Base-by-base conservation (phyloP, 345 rosid genomes). In the Rhizophora mangle region DNA sequence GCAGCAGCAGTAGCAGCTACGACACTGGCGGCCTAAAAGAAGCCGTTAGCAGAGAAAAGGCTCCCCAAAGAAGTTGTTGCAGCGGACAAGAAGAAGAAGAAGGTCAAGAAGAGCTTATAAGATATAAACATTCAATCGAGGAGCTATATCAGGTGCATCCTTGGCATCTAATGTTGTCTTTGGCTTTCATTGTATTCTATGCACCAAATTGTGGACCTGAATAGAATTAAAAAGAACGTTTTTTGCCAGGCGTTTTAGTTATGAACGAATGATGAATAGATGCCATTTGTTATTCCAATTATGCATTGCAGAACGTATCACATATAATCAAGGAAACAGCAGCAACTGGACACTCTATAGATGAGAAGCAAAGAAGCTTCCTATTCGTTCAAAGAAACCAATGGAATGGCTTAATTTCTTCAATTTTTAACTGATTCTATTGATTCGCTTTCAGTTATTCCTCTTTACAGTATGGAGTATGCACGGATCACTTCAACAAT, bases 401-500 rank as follows among this genome's bases (percentile, higher is more conserved):
- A 39, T 39, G 15, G 13, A 39, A 39, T 39, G 46, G 46, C 0
- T 47, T 51, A 37, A 75, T 65, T 63, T 52, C 66, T 58, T 29
- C 34, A 30, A 69, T 5, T 65, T 69, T 74, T 62, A 68, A 68
- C 54, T 19, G 78, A 68, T 68, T 19, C 73, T 74, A 65, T 36
- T 62, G 18, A 60, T 3, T 68, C 27, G 8, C 27, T 69, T 71
- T 65, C 57, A 55, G 60, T 75, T 57, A 64, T 10, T 66, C 69
- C 7, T 24, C 53, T 78, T 83, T 90, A 96, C 82, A 90, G 76
- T 84, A 92, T 89, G 46, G 99, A 96, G 88, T 96, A 96, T 54
- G 99, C 99, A 72, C 91, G 84, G 72, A 96, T 88, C 43, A 92
- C 99, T 85, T 96, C 97, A 10, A 86, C 83, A 36, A 96, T 96